Percentiles rank a stretch among this genome's conserved stretches.
phyloP scores from a whole-genome alignment of 768 basidiomycete genomes.

The Phlebiopsis flavidoalba region DNA sequence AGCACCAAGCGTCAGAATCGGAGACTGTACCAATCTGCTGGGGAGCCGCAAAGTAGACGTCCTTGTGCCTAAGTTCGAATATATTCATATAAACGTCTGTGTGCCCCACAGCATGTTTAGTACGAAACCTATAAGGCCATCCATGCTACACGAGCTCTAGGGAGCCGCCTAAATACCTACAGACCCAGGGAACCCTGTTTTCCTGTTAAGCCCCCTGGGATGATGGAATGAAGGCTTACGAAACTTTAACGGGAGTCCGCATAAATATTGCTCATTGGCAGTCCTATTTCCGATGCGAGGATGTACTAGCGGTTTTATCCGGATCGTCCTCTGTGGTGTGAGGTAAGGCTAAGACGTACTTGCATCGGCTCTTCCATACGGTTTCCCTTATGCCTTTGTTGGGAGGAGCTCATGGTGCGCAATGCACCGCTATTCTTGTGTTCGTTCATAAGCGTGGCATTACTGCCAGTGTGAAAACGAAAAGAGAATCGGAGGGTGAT shows the following conservation, averaged over 20 bases:
- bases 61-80: conserved; percentile 53
- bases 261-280: conserved; percentile 88
- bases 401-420: conserved; percentile 54
- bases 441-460: conserved; percentile 64
- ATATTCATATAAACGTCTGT: not conserved
- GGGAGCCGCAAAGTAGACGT: conserved; percentile 79
- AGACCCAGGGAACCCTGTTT: not conserved
- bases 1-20: not conserved
- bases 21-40: conserved; percentile 53
- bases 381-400: conserved; percentile 69
- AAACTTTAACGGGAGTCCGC: conserved; percentile 47
- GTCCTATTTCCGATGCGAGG: conserved; percentile 73
- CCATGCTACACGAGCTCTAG: conserved; percentile 72
- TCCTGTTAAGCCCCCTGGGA: not conserved
- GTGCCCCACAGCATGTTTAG: not conserved
- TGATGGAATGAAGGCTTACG: not conserved
- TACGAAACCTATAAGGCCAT: conserved; percentile 80
- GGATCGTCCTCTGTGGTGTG: conserved; percentile 27
- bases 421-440: conserved; percentile 64
- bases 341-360: conserved; percentile 23
- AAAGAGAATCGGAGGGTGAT: conserved; percentile 72
- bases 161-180: conserved; percentile 79
- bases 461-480: conserved; percentile 86
- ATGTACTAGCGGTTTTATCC: conserved; percentile 48
- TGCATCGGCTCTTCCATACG: conserved; percentile 73